These are phyloP conservation scores for Gracilariopsis chorda DNA, from an alignment of 23 red algal genomes.

Conservation along the genomic window DNA sequence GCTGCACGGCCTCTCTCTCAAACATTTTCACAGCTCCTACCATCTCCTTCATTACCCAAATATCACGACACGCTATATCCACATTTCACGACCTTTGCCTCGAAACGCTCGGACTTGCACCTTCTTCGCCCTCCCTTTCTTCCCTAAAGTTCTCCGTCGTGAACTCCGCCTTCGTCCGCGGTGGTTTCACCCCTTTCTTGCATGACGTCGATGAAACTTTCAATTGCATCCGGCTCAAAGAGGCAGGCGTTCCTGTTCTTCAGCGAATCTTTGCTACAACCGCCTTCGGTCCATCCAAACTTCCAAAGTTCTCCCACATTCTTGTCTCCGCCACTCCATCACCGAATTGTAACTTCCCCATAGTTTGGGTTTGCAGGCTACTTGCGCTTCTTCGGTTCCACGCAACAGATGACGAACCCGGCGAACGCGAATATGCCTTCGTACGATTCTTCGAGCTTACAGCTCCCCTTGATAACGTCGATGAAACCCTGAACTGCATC, in stretches of 20 bases:
- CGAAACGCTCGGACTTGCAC: too few relatives aligned
- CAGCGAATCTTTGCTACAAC: neutral
- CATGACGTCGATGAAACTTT: neutral
- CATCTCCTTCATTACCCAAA: neutral
- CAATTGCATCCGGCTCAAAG: neutral
- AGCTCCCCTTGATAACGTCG: neutral
- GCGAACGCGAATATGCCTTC: neutral
- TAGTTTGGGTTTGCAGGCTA: neutral
- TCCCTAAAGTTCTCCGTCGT: neutral
- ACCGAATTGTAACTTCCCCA: neutral
- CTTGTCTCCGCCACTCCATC: neutral
- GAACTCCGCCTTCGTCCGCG: neutral
- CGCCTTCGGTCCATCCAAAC: neutral
- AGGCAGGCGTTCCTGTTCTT: neutral
- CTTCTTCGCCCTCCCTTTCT: neutral
- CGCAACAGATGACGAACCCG: neutral
- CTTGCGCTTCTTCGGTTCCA: neutral
- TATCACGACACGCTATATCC: neutral
- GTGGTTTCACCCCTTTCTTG: neutral
- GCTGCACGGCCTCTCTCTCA: neutral
- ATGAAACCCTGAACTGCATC: slow-evolving; percentile 5
- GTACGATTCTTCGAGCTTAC: neutral
- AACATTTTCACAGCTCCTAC: neutral
- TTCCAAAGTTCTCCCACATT: neutral
- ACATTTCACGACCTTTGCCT: neutral